Percentiles rank a stretch among this genome's conserved stretches.
These are phyloP conservation scores for Diplodia scrobiculata DNA, from an alignment of 2,329 filamentous ascomycete species.

Conservation along the genomic window DNA sequence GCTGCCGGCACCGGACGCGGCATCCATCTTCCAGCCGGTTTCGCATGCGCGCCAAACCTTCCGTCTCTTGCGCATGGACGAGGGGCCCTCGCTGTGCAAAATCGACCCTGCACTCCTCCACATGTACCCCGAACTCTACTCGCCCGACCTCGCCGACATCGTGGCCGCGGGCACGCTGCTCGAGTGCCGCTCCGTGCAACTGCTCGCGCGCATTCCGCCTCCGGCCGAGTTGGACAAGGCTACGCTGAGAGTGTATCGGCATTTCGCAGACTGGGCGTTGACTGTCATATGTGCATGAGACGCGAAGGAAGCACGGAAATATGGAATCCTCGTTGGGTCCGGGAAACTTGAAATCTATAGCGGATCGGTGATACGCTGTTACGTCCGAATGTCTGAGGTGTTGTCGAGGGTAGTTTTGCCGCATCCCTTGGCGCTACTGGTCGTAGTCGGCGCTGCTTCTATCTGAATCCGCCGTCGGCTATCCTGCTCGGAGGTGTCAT, in stretches of 20 bases:
- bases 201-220: neutral
- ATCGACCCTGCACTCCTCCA: neutral
- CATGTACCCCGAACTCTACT: neutral
- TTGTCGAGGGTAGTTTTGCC: too few relatives aligned
- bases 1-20: neutral
- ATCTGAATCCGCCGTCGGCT: too few relatives aligned
- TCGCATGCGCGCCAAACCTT: neutral
- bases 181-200: neutral
- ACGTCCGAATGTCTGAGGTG: too few relatives aligned
- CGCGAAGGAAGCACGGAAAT: too few relatives aligned
- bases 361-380: too few relatives aligned
- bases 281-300: neutral
- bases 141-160: neutral
- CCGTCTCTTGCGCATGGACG: neutral
- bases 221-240: neutral
- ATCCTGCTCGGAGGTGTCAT: too few relatives aligned
- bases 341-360: too few relatives aligned
- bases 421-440: too few relatives aligned
- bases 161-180: neutral
- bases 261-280: neutral
- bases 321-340: too few relatives aligned
- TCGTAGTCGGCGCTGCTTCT: too few relatives aligned
- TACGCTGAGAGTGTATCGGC: neutral
- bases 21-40: neutral
- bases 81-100: neutral